A percentile compares a stretch with the other conserved stretches of the same genome.
Evolutionary conservation across 2,329 filamentous ascomycete genomes (phyloP).

Genomic region (Colletotrichum somersetense): DNA sequence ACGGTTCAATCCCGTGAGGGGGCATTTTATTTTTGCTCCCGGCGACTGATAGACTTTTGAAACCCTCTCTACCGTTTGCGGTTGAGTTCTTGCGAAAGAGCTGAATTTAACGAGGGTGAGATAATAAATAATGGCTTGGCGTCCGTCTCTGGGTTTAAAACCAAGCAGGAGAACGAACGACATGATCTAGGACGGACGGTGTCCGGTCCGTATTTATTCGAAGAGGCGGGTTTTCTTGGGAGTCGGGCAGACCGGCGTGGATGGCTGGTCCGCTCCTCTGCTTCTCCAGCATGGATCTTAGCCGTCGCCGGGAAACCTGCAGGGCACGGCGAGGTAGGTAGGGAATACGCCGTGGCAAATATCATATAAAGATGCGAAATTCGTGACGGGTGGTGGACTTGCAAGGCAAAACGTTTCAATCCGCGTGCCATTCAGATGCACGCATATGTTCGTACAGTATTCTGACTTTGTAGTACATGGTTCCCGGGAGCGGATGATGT

Average conservation of each 20-base stretch:
- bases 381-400: no score
- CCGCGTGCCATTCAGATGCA: not conserved
- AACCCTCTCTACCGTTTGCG: not conserved
- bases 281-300: no score
- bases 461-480: not conserved
- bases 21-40: constrained; percentile 10
- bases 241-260: no score
- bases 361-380: no score
- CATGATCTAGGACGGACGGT: not conserved
- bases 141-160: not conserved
- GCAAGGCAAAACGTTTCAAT: no score
- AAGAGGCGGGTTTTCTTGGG: not conserved
- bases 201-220: not conserved
- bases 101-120: not conserved
- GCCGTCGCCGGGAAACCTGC: no score
- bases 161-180: not conserved
- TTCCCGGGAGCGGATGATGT: not conserved
- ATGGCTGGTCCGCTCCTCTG: no score
- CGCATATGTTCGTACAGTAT: not conserved
- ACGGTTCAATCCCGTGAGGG: constrained; percentile 41
- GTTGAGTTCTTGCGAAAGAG: not conserved
- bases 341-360: no score
- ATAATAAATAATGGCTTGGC: not conserved
- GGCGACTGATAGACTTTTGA: no score
- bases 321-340: no score